These are phyloP conservation scores for Candida nemodendra DNA, from an alignment of 805 yeast species.

Conservation along the genomic window DNA sequence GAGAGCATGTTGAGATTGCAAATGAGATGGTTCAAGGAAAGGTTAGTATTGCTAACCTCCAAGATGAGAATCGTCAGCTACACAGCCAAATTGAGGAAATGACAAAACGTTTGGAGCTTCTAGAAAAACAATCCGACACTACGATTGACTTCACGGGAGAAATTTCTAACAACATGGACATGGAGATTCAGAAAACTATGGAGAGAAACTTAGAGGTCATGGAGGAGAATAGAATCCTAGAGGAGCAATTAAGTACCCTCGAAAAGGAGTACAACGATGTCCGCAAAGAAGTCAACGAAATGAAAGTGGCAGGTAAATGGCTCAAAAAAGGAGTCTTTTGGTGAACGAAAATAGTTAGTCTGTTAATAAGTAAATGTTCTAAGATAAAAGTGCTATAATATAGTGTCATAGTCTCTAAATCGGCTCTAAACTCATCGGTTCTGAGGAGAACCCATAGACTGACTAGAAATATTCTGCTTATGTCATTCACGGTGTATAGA, in stretches of 20 bases:
- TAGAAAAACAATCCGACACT: slow-evolving; percentile 29
- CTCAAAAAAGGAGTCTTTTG: slow-evolving; percentile 31
- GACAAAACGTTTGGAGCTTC: slow-evolving; percentile 37
- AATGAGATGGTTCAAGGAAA: slow-evolving; percentile 84
- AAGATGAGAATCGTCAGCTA: slow-evolving; percentile 71
- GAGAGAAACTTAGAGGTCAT: slow-evolving; percentile 63
- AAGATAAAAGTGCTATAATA: too few species aligned
- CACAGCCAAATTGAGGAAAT: slow-evolving; percentile 47
- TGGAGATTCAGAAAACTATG: slow-evolving; percentile 58
- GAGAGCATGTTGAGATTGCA: slow-evolving; percentile 83
- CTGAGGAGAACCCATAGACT: too few species aligned
- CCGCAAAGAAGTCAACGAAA: slow-evolving; percentile 35
- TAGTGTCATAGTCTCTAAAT: too few species aligned
- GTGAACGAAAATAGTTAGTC: slow-evolving; percentile 10
- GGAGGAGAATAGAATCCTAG: slow-evolving; percentile 57
- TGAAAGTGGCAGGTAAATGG: slow-evolving; percentile 37
- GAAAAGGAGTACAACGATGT: slow-evolving; percentile 31
- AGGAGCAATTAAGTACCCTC: slow-evolving; percentile 47
- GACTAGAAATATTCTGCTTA: too few species aligned
- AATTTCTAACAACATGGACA: slow-evolving; percentile 36
- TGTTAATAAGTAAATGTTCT: too few species aligned
- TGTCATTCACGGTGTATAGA: too few species aligned
- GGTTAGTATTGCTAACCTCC: slow-evolving; percentile 67
- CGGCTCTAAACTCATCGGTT: too few species aligned
- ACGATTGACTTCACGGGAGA: slow-evolving; percentile 30